These are phyloP conservation scores for Prillingera fragicola DNA, from an alignment of 1,284 basidiomycete genomes.

Conservation along the genomic window DNA sequence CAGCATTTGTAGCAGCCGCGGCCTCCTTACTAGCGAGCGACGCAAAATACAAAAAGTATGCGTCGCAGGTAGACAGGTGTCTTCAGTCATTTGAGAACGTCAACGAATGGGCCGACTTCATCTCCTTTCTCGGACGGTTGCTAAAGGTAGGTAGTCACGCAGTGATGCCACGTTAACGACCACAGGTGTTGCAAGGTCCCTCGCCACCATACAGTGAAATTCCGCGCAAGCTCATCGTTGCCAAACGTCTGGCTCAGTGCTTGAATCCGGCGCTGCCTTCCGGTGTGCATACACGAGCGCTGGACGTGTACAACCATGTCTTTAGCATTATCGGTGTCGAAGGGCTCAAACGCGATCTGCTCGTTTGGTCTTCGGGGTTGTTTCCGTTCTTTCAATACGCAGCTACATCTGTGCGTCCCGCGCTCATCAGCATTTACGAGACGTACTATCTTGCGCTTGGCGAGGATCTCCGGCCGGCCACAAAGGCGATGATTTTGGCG, in stretches of 20 bases:
- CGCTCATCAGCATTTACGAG: constrained; percentile 79
- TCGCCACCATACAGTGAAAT: constrained; percentile 88
- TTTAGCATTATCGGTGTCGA: constrained; percentile 84
- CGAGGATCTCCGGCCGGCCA: constrained; percentile 73
- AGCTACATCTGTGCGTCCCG: constrained; percentile 88
- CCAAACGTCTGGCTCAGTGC: constrained; percentile 93
- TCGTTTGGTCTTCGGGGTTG: constrained; percentile 90
- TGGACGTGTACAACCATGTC: constrained; percentile 93
- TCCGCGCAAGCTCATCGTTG: constrained; percentile 86
- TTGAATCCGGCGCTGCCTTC: constrained; percentile 93
- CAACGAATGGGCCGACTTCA: constrained; percentile 99
- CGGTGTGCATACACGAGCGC: constrained; percentile 90
- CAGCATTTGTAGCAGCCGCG: constrained; percentile 21
- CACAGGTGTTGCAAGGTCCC: constrained; percentile 77
- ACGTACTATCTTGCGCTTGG: constrained; percentile 85
- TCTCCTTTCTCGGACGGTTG: constrained; percentile 90
- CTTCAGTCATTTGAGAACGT: constrained; percentile 91
- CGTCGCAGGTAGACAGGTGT: constrained; percentile 82
- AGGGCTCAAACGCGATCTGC: constrained; percentile 78
- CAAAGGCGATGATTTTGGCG: constrained; percentile 89
- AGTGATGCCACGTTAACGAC: not conserved
- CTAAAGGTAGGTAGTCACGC: constrained; percentile 64
- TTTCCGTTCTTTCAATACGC: constrained; percentile 99
- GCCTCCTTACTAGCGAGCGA: constrained; percentile 53
- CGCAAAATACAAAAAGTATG: constrained; percentile 94